Evolutionary conservation across 2,329 filamentous ascomycete genomes (phyloP), one percentile per base, ranked within the genome.

Genomic region (Nemania sp.): DNA sequence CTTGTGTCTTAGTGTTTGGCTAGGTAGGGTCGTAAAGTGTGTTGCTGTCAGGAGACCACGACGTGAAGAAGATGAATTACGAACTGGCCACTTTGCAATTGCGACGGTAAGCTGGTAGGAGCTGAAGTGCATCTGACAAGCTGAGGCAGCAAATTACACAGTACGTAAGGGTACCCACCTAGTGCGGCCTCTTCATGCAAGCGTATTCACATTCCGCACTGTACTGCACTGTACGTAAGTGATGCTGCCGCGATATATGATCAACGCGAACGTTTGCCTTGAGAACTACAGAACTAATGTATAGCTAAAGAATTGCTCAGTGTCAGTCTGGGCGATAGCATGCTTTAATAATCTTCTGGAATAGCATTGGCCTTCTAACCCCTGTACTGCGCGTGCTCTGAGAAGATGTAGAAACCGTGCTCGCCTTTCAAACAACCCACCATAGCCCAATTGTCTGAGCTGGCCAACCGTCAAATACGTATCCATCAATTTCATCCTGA

Each of bases 151-250:
- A 28, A 6, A 12, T 28, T 28, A 28, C 12, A n/a, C 26, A 28
- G 26, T 28, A 6, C 26, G 26, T 6, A 28, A 28, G 26, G 26
- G 26, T 28, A 28, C 26, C 12, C 26, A 12, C 26, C 12, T 28
- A 28, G 12, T 6, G 26, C 12, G 6, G 26, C 26, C 26, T 28
- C 4, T 12, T 14, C 9, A 12, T 31, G n/a, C 4, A 4, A 5
- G 11, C n/a, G 22, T 15, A n/a, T 23, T 5, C 22, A 14, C 19
- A 15, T 1, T 24, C 0, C 19, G 31, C 28, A 49, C 51, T 34
- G 31, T 45, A 24, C 6, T 17, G 22, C 41, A 54, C 47, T 47
- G 52, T 43, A n/a, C 17, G 9, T 17, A 5, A n/a, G 9, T 36
- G 19, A n/a, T 17, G 17, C 12, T 11, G 26, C 26, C 12, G 26